A percentile compares a stretch with the other conserved stretches of the same genome.
Conservation (phyloP, 129 eudicot genomes). For the Flaveria ramosissima region DNA sequence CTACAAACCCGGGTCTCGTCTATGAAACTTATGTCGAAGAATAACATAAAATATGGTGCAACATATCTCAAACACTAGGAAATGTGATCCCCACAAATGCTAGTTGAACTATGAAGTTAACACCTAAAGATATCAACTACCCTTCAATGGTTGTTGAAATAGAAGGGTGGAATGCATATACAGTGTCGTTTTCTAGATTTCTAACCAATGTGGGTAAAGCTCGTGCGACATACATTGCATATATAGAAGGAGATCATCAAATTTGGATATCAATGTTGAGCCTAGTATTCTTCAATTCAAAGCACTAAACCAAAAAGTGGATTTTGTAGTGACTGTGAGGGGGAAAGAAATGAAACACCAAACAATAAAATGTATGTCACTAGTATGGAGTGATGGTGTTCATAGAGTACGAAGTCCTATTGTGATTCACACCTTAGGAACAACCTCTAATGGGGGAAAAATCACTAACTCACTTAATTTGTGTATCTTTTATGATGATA, state of each 20-base stretch:
- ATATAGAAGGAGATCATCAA: not conserved
- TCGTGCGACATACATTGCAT: slow-evolving; percentile 37
- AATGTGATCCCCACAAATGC: not conserved
- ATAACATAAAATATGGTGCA: slow-evolving; percentile 17
- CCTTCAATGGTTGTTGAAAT: slow-evolving; percentile 10
- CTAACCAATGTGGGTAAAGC: slow-evolving; percentile 47
- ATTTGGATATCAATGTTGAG: slow-evolving; percentile 20
- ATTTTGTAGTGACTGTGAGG: slow-evolving; percentile 26
- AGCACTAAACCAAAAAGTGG: slow-evolving; percentile 23
- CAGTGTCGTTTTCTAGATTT: not conserved
- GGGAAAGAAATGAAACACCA: not conserved
- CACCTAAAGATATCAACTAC: slow-evolving; percentile 8
- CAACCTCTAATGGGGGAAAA: not conserved
- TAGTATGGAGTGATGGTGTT: slow-evolving; percentile 4
- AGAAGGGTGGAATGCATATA: too few relatives aligned
- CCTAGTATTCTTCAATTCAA: slow-evolving; percentile 38
- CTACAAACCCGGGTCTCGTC: too few relatives aligned
- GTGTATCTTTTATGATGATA: too few relatives aligned
- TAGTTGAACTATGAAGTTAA: not conserved
- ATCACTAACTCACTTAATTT: too few relatives aligned
- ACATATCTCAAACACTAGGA: not conserved
- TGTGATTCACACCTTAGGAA: slow-evolving; percentile 9
- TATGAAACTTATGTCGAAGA: slow-evolving; percentile 14
- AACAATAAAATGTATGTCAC: not conserved
- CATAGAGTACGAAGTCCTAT: slow-evolving; percentile 6